These are phyloP conservation scores for Leucaena leucocephala DNA, from an alignment of 306 rosid genomes.

Conservation along the genomic window DNA sequence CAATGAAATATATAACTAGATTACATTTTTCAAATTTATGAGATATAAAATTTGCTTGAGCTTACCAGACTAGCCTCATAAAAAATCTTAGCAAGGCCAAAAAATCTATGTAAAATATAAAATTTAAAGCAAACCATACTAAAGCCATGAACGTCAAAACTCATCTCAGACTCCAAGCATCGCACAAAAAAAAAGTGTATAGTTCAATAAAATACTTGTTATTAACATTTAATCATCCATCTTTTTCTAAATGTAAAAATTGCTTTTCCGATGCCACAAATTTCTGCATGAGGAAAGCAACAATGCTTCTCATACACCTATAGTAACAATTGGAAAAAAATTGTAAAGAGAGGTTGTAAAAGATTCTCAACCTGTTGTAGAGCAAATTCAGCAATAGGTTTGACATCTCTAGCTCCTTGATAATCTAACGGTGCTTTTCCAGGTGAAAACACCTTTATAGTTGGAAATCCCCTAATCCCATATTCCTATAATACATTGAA, in stretches of 20 bases:
- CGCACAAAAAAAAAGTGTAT: not conserved
- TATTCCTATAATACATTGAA: conserved; percentile 64
- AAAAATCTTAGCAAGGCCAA: conserved; percentile 63
- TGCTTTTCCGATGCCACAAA: conserved; percentile 11
- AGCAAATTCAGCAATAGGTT: conserved; percentile 88
- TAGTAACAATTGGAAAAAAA: conserved; percentile 16
- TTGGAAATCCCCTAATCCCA: conserved; percentile 91
- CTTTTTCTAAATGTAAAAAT: not conserved
- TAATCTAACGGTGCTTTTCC: conserved; percentile 90
- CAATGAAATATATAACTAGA: not conserved
- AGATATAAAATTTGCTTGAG: conserved; percentile 44
- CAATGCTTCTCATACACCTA: conserved; percentile 15
- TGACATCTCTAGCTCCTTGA: conserved; percentile 95
- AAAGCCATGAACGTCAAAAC: not conserved
- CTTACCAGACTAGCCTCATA: conserved; percentile 76
- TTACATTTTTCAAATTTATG: not conserved
- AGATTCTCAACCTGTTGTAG: conserved; percentile 69
- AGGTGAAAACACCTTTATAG: conserved; percentile 86
- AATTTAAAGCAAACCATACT: not conserved
- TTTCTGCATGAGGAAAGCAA: conserved; percentile 7
- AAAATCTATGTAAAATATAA: not conserved
- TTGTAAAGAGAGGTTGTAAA: not conserved
- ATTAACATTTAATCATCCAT: not conserved
- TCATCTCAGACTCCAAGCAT: not conserved
- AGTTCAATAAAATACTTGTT: not conserved